Base-by-base conservation (phyloP, 2,329 filamentous ascomycete genomes). In the Chaetothyriales sp. region DNA sequence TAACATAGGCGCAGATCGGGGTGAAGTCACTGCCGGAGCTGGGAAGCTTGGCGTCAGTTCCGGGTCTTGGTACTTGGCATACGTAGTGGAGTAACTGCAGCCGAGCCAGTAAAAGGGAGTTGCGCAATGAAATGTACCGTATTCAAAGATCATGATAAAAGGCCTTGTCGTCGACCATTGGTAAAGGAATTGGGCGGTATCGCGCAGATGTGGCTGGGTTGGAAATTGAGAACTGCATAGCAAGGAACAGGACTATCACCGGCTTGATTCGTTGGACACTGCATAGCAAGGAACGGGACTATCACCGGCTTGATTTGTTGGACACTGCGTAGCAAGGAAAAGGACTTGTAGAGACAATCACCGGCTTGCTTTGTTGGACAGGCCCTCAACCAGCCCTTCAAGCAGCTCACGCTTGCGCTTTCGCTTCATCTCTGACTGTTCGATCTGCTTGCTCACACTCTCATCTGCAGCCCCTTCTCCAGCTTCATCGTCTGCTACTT, bases 381-480 rank as follows among this genome's bases (percentile, higher is more conserved):
- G 70, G 51, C 83, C 86, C 57, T 77, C 78, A 60, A 88, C 94
- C 4, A 92, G 82, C 62, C 89, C 81, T 48, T 94, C 83, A 1
- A 95, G 71, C 0, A 83, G 83, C 63, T 87, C 82, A 44, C 87
- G 75, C 70, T 94, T 95, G 57, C 78, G 75, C 59, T 81, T 81
- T 55, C 73, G 76, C 49, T 68, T 68, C 9, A 67, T 63, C 40
- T 70, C 62, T 33, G 66, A 62, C 40, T 73, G 70, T 46, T 57
- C 55, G 18, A 20, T 29, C 45, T 68, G 66, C 25, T 48, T 19
- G 13, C 45, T 44, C 10, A 75, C 72, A 54, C 64, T 66, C 51
- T 72, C 70, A 10, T 66, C 62, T 2, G 66, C 68, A 5, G 73
- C 71, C 48, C 80, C 58, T 59, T 77, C 64, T 58, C 78, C 68